These are phyloP conservation scores for Malassezia slooffiae DNA, from an alignment of 1,284 basidiomycete genomes.

Conservation along the genomic window DNA sequence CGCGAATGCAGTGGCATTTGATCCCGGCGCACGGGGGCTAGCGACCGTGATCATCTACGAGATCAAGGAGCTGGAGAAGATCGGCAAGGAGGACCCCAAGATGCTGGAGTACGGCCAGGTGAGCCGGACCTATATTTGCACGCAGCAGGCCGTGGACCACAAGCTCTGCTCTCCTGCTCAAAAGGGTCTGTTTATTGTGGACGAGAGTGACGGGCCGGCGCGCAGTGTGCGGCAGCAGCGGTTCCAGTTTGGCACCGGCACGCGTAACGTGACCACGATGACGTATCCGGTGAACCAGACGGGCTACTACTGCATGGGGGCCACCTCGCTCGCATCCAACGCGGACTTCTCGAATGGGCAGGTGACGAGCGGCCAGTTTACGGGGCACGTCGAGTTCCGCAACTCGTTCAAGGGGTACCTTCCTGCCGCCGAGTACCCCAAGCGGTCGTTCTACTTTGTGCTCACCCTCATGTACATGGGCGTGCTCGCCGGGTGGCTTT, in stretches of 20 bases:
- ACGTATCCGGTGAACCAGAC: conserved; percentile 68
- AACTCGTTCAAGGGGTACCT: conserved; percentile 82
- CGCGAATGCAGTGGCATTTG: conserved; percentile 61
- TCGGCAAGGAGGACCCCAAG: conserved; percentile 55
- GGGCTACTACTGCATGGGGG: conserved; percentile 86
- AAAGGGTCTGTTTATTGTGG: conserved; percentile 36
- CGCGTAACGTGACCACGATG: conserved; percentile 13
- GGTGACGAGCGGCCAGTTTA: conserved; percentile 62
- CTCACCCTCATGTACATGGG: conserved; percentile 67
- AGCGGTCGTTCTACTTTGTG: conserved; percentile 87
- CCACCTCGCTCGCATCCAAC: conserved; percentile 52
- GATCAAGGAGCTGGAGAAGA: conserved; percentile 71
- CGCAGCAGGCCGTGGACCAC: conserved; percentile 16
- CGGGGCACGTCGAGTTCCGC: conserved; percentile 69
- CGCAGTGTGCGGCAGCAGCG: conserved; percentile 20
- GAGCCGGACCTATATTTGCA: conserved; percentile 58
- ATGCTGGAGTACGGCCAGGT: conserved; percentile 9
- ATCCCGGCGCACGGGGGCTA: conserved; percentile 66
- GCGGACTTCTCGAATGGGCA: conserved; percentile 20
- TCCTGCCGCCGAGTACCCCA: conserved; percentile 91
- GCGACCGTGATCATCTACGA: conserved; percentile 90
- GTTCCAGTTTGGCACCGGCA: conserved; percentile 24
- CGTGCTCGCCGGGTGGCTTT: conserved; percentile 66
- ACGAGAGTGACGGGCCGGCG: conserved; percentile 17
- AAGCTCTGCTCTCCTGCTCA: conserved; percentile 22